Base-by-base conservation (phyloP, 2,329 filamentous ascomycete genomes). In the Aureobasidium leucospermi region DNA sequence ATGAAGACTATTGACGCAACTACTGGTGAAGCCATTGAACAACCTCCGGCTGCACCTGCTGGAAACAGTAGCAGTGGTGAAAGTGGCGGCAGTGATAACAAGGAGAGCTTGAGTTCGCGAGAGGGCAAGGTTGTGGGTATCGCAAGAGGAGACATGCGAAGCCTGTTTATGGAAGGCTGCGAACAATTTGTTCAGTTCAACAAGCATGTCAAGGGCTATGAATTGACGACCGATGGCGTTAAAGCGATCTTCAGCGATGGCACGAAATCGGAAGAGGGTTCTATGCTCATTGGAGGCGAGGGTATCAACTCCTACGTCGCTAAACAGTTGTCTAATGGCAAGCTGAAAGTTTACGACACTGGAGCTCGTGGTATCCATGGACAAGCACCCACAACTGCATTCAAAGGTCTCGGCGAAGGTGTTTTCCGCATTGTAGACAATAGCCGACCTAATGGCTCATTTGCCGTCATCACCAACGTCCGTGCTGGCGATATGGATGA, bases 321-420 rank as follows among this genome's bases (percentile, higher is more conserved):
- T 0, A 79, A 77, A 64, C 84, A 87, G 70, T 71, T 86, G 4
- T 84, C 81, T 0, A 73, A 73, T 4, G 83, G 82, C 1, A 78
- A 72, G 51, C 68, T 86, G 47, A 86, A 85, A 68, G 79, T 84
- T 4, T 87, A 80, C 66, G 85, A 87, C 64, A 82, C 83, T 0
- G 84, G 84, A 3, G 81, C 84, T 0, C 71, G 84, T 49, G 83
- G 84, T 1, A 86, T 87, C 28, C 85, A 87, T 64, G 85, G 85
- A 0, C 83, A 86, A 67, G 83, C 85, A 7, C 82, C 83, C 0
- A 83, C 79, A 0, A 77, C 79, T 0, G 83, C 84, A 0, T 87
- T 86, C 74, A 81, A 80, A 61, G 77, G 70, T 73, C 45, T 87
- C 0, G 84, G 84, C 1, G 84, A 87, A 68, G 85, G 85, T 1